Base-by-base conservation (phyloP, 2,329 filamentous ascomycete species). In the Trichophyton simii region DNA sequence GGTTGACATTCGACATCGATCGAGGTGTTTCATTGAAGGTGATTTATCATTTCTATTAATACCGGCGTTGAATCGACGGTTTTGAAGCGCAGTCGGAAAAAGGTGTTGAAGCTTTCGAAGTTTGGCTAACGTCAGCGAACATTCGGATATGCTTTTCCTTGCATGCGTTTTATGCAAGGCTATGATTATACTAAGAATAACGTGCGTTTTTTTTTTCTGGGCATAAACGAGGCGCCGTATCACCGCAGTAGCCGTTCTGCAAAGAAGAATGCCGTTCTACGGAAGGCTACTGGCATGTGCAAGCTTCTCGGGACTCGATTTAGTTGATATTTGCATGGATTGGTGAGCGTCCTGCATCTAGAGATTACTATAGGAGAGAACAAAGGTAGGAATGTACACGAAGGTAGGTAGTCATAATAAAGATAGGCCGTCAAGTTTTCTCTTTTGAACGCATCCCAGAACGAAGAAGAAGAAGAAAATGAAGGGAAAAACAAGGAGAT, bases 1-100 rank as follows among this genome's bases (percentile, higher is more conserved):
- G 67, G 64, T 76, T 74, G 70, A 76, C 73, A 58, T 36, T 55
- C 25, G 52, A 55, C 52, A 55, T 55, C 52, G 52, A 52, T 52
- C 46, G 46, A 31, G 22, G 46, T 25, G 46, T 52, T 52, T 28
- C 46, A 28, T 52, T 22, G 46, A 52, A 28, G 8, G 20, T 28
- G 11, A 6, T 52, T 25, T 52, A 25, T 13, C 11, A 52, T 25
- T 22, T 28, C 46, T 38, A 15, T n/a, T 15, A 15, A 52, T 28
- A 11, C 20, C 13, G 46, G 25, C 25, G 34, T 38, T 13, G 11
- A 28, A 13, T 20, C 22, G 11, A 28, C 20, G 13, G 20, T 11
- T 28, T 22, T 25, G 3, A 13, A 28, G 46, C 20, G 46, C 13
- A 15, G 46, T 3, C 20, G 11, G 20, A 6, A 25, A 15, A 15